Base-by-base conservation (phyloP, 1,284 basidiomycete species). In the Neotropicomus parvogracilis region DNA sequence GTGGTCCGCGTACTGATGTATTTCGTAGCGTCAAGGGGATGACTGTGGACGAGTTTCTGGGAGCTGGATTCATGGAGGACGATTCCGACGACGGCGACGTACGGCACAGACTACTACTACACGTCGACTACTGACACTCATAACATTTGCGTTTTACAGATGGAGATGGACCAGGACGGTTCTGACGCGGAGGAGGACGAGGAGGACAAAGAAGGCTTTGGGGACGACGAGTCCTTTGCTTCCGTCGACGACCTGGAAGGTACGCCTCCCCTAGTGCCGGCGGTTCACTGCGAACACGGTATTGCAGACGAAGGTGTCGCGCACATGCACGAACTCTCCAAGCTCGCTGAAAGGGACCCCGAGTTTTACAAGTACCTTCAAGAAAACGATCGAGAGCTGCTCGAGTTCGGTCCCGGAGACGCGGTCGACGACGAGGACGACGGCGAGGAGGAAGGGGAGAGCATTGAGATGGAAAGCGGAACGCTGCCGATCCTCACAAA, bases 281-380 rank as follows among this genome's bases (percentile, higher is more conserved):
- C 14, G n/a, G 14, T 16, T 27, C 24, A 37, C 37, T 14, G 40
- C 41, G 49, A 58, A 56, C 49, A 47, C 20, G 9, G 20, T 33
- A 16, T 34, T 19, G 10, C 57, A 80, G 88, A 85, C 48, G 78
- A 91, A 63, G 89, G 85, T 49, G 71, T 75, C 61, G 67, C 73
- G 8, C 93, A 95, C 70, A 71, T 89, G 39, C 67, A 82, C 39
- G 88, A 97, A 48, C 80, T 99, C n/a, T 86, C 90, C 40, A 87
- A 91, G 62, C 79, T 99, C 33, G 89, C 89, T 12, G 88, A 95
- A 69, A 95, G 91, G 68, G 97, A 99, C 66, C 95, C 95, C 16
- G 95, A 97, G 62, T 99, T 99, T 73, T 99, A 84, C 85, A 94
- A 97, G 69, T 99, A 97, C 65, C 77, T 99, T 7, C 87, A 97